Evolutionary conservation across 495 filamentous ascomycete genomes (phyloP), one percentile per base, ranked within the genome.

Genomic region (Podospora pseudocomata): DNA sequence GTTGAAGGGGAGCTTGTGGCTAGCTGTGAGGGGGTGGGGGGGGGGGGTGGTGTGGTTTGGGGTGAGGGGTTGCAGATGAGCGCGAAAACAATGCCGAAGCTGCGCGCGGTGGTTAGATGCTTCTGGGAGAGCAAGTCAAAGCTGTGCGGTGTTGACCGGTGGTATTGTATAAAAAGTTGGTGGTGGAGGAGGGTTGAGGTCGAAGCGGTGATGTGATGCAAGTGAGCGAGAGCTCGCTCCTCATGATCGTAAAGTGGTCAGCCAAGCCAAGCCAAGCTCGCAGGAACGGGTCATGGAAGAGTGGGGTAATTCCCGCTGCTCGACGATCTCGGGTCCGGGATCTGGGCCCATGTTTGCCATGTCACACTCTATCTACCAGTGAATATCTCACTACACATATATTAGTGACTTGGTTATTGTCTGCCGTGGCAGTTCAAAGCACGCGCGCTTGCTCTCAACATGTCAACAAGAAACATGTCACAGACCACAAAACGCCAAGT

Each of bases 291-390:
- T 0, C 30, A 32, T 39, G 18, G 30, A 62, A 63, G 65, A 20
- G 65, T 67, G 65, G 65, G 65, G 65, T 67, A 67, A 67, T 30
- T 55, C 65, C n/a, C 28, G n/a, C 18, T 9, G 5, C 27, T 62
- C 30, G 30, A 63, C n/a, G 61, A 63, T 63, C 61, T 23, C 30
- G 27, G 28, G 61, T 58, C n/a, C 55, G 39, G 39, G 39, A 49
- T 23, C 39, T 16, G 7, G 39, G 7, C 39, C 6, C 39, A 18
- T 49, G 39, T 16, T 49, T 0, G 15, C 39, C 39, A 49, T 49
- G 39, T 49, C 39, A 49, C 39, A 49, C 39, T 2, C 2, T 49
- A 3, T 11, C 39, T 49, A 49, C 39, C 39, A 18, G 9, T 49
- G 2, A 49, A 49, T 13, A 49, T 49, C 39, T 49, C 39, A 5